phyloP scores from a whole-genome alignment of 2,329 filamentous ascomycete genomes.

The Madurella mycetomatis region DNA sequence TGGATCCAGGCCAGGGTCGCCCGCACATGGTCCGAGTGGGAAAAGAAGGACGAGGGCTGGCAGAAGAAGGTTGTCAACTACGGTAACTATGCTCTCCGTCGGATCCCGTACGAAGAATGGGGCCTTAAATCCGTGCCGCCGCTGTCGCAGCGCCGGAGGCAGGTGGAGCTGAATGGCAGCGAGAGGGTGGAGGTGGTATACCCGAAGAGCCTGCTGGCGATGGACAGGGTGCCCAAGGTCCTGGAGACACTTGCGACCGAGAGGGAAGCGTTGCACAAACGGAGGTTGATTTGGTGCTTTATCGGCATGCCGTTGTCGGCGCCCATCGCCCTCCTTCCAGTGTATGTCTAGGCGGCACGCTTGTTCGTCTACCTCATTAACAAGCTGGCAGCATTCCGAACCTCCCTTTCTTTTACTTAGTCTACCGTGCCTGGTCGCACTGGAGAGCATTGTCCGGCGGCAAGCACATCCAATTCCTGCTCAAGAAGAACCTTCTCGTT shows the following conservation, averaged over 20 bases:
- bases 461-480: slow-evolving; percentile 76
- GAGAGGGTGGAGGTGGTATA: slow-evolving; percentile 71
- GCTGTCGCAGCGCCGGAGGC: slow-evolving; percentile 61
- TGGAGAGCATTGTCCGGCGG: slow-evolving; percentile 83
- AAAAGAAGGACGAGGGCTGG: slow-evolving; percentile 79
- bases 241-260: slow-evolving; percentile 71
- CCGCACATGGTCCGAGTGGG: slow-evolving; percentile 79
- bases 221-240: slow-evolving; percentile 59
- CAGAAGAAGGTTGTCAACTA: slow-evolving; percentile 81
- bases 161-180: slow-evolving; percentile 58
- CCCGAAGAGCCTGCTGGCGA: slow-evolving; percentile 64
- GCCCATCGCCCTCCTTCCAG: slow-evolving; percentile 76
- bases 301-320: slow-evolving; percentile 76
- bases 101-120: slow-evolving; percentile 97
- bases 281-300: slow-evolving; percentile 74
- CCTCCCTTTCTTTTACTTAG: slow-evolving; percentile 93
- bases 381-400: slow-evolving; percentile 67
- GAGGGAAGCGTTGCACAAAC: slow-evolving; percentile 71
- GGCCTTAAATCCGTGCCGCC: slow-evolving; percentile 91
- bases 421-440: slow-evolving; percentile 87
- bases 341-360: slow-evolving; percentile 54
- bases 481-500: slow-evolving; percentile 66
- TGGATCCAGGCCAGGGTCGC: slow-evolving; percentile 66
- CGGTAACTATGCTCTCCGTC: slow-evolving; percentile 78
- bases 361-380: slow-evolving; percentile 6